Percentiles rank a stretch among this genome's conserved stretches.
phyloP scores from a whole-genome alignment of 73 alveolate genomes.

The Paramecium sexaurelia region DNA sequence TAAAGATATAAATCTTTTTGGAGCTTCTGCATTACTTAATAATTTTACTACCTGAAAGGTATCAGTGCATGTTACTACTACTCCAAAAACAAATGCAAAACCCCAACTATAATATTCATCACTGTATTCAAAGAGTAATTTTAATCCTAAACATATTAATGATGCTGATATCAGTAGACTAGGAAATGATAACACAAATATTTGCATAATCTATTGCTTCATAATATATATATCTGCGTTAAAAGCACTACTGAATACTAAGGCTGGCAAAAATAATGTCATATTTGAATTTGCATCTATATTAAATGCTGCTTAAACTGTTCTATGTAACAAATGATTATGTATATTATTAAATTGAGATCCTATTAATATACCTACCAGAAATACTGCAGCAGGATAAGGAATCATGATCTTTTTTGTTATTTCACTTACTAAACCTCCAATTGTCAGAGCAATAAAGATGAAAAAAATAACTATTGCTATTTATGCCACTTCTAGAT shows the following conservation, averaged over 20 bases:
- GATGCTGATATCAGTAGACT: conserved; percentile 66
- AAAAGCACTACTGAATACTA: conserved; percentile 68
- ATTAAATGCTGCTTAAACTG: background rate
- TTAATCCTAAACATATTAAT: conserved; percentile 49
- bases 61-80: conserved; percentile 78
- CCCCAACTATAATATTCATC: conserved; percentile 74
- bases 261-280: conserved; percentile 59
- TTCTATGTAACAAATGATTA: background rate
- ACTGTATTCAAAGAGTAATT: conserved; percentile 63
- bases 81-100: conserved; percentile 78
- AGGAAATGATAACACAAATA: conserved; percentile 64
- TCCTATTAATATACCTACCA: conserved; percentile 64
- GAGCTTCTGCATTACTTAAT: conserved; percentile 77
- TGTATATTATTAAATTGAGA: conserved; percentile 22
- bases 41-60: conserved; percentile 78
- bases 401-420: conserved; percentile 59
- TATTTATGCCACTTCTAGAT: conserved; percentile 11
- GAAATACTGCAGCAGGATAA: conserved; percentile 59
- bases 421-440: conserved; percentile 58
- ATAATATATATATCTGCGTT: conserved; percentile 70
- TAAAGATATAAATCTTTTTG: conserved; percentile 71
- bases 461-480: conserved; percentile 62
- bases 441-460: conserved; percentile 48
- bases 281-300: conserved; percentile 49
- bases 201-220: conserved; percentile 60